Conservation (phyloP, 305 asterid species). For the Rubia balearica region DNA sequence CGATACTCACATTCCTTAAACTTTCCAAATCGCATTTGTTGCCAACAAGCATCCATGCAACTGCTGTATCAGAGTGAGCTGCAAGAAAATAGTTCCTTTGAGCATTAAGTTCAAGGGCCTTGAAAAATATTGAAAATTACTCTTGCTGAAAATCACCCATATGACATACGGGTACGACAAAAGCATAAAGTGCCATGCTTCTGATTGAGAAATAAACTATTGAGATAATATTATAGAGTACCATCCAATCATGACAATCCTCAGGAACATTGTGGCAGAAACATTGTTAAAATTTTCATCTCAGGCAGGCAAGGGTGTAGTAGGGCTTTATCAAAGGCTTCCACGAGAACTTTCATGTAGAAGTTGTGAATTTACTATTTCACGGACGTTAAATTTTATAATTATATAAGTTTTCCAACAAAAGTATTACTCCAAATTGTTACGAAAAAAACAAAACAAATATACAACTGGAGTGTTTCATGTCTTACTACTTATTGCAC, state of each 20-base stretch:
- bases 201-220: not conserved
- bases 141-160: not conserved
- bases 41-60: constrained; percentile 73
- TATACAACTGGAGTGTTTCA: not conserved
- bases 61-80: constrained; percentile 79
- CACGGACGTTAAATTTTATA: not conserved
- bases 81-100: constrained; percentile 19
- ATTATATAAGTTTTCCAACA: not conserved
- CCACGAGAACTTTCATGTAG: not conserved
- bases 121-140: not conserved
- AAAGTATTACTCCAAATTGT: not conserved
- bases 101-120: constrained; percentile 7
- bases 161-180: not conserved
- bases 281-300: not conserved
- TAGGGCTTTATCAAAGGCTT: not conserved
- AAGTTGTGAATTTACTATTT: not conserved
- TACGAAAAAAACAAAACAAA: not conserved
- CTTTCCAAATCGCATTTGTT: constrained; percentile 66
- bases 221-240: not conserved
- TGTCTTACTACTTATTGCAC: not conserved
- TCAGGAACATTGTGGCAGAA: not conserved
- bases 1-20: constrained; percentile 64
- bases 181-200: not conserved
- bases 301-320: not conserved
- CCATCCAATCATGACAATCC: no score